Conservation (phyloP, 1,284 basidiomycete species). For the Prillingera fragicola region DNA sequence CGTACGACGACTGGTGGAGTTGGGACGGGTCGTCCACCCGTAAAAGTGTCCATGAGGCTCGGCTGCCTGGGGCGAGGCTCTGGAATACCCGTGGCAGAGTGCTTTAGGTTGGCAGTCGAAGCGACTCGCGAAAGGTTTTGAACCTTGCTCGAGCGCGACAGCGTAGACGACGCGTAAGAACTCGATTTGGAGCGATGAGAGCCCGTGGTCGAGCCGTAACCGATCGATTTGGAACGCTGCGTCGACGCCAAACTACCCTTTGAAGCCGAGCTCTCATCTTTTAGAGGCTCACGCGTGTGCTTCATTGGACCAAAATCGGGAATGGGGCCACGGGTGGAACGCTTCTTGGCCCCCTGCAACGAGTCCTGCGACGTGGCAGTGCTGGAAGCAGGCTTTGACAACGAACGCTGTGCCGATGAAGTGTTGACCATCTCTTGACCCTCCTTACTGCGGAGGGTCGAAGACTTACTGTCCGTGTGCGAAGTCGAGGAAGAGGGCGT, state of each 20-base stretch:
- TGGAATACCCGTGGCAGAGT: not conserved
- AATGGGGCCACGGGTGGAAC: not conserved
- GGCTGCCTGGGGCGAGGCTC: not conserved
- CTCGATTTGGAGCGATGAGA: not conserved
- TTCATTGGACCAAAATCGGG: constrained; percentile 8
- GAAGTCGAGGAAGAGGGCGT: no score
- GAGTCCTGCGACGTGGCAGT: no score
- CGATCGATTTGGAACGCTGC: no score
- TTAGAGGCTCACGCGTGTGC: constrained; percentile 9
- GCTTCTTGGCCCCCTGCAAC: not conserved
- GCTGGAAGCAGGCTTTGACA: no score
- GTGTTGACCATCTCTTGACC: no score
- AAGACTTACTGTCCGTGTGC: no score
- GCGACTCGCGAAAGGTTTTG: constrained; percentile 4
- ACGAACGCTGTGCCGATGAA: no score
- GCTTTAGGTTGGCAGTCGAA: not conserved
- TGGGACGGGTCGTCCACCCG: no score
- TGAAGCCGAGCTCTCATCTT: constrained; percentile 7
- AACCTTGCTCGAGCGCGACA: constrained; percentile 1
- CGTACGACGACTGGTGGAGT: not conserved
- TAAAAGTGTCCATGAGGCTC: not conserved
- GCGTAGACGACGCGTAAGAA: not conserved
- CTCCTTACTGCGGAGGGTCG: no score
- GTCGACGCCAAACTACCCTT: no score
- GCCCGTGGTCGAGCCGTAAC: not conserved